phyloP scores from a whole-genome alignment of 1,284 basidiomycete species.

The Polyporus tsugae region DNA sequence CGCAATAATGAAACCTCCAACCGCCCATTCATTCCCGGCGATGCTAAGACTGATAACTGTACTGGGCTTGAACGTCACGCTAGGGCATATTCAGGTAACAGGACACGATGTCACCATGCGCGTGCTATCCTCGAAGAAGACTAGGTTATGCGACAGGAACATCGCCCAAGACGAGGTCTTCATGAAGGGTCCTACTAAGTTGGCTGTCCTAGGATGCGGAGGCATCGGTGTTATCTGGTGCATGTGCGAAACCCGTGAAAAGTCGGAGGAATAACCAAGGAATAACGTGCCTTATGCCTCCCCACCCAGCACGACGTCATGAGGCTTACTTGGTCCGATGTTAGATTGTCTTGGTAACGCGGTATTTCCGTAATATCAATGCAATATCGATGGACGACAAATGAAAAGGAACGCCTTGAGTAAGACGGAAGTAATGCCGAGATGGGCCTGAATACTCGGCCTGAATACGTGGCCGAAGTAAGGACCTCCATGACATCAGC shows the following conservation, averaged over 20 bases:
- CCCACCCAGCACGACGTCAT: neutral
- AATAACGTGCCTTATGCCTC: neutral
- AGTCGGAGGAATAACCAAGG: neutral
- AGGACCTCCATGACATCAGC: neutral
- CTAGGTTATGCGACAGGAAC: neutral
- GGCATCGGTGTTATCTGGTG: neutral
- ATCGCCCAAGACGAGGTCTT: neutral
- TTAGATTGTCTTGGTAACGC: neutral
- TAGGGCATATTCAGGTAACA: conserved; percentile 2
- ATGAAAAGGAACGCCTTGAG: neutral
- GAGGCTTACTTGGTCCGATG: neutral
- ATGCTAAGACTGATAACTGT: neutral
- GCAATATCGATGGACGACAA: neutral
- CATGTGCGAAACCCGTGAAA: neutral
- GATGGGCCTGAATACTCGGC: neutral
- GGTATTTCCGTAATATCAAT: neutral
- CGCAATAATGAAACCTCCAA: neutral
- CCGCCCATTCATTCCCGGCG: neutral
- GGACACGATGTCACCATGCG: neutral
- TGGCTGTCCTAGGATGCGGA: neutral
- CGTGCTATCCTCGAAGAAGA: neutral
- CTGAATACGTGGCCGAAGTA: neutral
- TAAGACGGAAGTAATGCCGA: neutral
- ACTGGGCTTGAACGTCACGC: neutral
- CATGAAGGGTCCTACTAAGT: neutral